A percentile compares a stretch with the other conserved stretches of the same genome.
Evolutionary conservation across 169 alveolate species (phyloP).

Genomic region (Toxoplasma gondii): DNA sequence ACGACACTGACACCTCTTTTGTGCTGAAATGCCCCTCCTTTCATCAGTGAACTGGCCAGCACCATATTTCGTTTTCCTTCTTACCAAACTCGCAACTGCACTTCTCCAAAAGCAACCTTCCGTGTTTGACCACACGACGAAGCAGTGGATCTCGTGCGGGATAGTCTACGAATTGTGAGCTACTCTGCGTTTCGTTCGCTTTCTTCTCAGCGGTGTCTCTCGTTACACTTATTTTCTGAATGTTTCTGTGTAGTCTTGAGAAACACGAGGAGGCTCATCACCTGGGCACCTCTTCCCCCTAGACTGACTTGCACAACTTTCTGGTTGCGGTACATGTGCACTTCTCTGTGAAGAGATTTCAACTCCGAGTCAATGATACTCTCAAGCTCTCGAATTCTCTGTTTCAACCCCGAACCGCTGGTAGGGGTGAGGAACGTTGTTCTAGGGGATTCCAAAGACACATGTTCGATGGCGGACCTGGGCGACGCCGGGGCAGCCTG

Average conservation of each 20-base stretch:
- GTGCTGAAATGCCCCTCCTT: not conserved
- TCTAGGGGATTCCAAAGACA: conserved; percentile 19
- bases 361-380: conserved; percentile 65
- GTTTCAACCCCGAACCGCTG: conserved; percentile 69
- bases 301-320: conserved; percentile 63
- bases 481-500: not conserved
- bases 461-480: not conserved
- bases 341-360: conserved; percentile 57
- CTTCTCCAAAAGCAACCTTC: too few species aligned
- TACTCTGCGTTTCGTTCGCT: too few species aligned
- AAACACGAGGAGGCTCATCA: too few species aligned
- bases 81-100: too few species aligned
- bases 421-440: conserved; percentile 66
- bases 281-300: too few species aligned
- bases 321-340: conserved; percentile 61
- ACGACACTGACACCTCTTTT: not conserved
- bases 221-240: too few species aligned
- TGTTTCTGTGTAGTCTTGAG: too few species aligned
- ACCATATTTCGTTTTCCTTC: too few species aligned
- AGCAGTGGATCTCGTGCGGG: too few species aligned
- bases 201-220: too few species aligned
- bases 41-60: not conserved
- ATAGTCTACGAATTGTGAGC: too few species aligned
- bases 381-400: conserved; percentile 69
- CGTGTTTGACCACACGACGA: too few species aligned